Conservation (phyloP, 306 rosid genomes). For the Vigna reflexopilosa region DNA sequence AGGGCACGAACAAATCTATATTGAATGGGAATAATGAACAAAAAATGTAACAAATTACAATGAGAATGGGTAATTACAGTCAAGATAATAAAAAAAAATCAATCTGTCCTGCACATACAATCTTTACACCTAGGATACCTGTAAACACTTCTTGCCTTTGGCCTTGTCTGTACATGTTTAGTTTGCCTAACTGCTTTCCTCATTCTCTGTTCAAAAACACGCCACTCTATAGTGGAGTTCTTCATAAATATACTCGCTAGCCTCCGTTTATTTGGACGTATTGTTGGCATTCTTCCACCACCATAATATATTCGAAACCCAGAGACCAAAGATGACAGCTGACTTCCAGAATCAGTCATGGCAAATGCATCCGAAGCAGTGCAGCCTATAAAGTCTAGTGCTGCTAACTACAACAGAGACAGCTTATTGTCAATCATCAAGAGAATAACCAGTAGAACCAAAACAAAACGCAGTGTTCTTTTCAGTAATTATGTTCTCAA, state of each 20-base stretch:
- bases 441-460: conserved; percentile 27
- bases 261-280: conserved; percentile 96
- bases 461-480: conserved; percentile 3
- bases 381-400: conserved; percentile 95
- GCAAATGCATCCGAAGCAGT: conserved; percentile 95
- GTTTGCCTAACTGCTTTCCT: conserved; percentile 98
- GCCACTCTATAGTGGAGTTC: conserved; percentile 91
- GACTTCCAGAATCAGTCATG: conserved; percentile 99
- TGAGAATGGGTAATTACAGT: conserved; percentile 27
- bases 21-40: conserved; percentile 38
- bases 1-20: conserved; percentile 8
- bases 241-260: conserved; percentile 76
- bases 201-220: conserved; percentile 89
- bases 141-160: conserved; percentile 91
- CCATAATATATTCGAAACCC: conserved; percentile 93
- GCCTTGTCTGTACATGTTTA: conserved; percentile 86
- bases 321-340: conserved; percentile 87
- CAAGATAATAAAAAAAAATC: conserved; percentile 30
- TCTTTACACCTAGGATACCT: conserved; percentile 92
- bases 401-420: conserved; percentile 72
- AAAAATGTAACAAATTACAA: conserved; percentile 44
- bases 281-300: conserved; percentile 89
- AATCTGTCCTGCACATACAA: conserved; percentile 84
- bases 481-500: not conserved
- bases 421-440: conserved; percentile 42